Evolutionary conservation across 257 asterid species (phyloP), one percentile per base, ranked within the genome.

Genomic region (Penstemon davidsonii): DNA sequence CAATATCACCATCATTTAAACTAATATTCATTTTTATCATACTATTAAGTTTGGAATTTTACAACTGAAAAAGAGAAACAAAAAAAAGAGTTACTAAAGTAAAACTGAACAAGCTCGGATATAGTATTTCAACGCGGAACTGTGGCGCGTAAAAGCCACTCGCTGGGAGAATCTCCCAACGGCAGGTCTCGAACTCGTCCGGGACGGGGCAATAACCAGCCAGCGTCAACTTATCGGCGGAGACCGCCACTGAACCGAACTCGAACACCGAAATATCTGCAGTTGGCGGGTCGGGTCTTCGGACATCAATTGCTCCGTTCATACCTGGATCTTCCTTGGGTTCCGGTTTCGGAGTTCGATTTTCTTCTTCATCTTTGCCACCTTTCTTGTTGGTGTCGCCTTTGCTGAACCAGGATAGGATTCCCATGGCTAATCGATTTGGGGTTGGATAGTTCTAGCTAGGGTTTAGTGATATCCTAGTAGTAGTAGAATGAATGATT

Each of bases 231-330:
- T 88, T 88, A 72, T 88, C 96, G n/a, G 82, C 74, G 43, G 96
- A 80, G 19, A 90, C 86, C 4, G 92, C 87, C 45, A 90, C 88
- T 15, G 96, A 88, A 11, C 96, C 96, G 67, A 90, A 90, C 60
- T 88, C 96, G 77, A 90, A 88, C 33, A 86, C 86, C 15, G 92
- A 84, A 25, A 87, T 71, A 25, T 84, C 96, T 3, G 67, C 67
- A 36, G 44, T 45, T 19, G 73, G 67, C 3, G 53, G 74, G 65
- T 52, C 71, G 44, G 90, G 87, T 13, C 89, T 75, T 3, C 73
- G 83, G 44, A 86, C 95, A 81, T 87, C 93, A 74, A 90, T 76
- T 39, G 96, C 96, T 15, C 94, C 97, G 79, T 90, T 90, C 96
- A 87, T 82, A 51, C 88, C 93, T 5, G 92, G 85, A 9, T 56